Evolutionary conservation across 495 filamentous ascomycete species (phyloP).

Genomic region (Neurospora sp.): DNA sequence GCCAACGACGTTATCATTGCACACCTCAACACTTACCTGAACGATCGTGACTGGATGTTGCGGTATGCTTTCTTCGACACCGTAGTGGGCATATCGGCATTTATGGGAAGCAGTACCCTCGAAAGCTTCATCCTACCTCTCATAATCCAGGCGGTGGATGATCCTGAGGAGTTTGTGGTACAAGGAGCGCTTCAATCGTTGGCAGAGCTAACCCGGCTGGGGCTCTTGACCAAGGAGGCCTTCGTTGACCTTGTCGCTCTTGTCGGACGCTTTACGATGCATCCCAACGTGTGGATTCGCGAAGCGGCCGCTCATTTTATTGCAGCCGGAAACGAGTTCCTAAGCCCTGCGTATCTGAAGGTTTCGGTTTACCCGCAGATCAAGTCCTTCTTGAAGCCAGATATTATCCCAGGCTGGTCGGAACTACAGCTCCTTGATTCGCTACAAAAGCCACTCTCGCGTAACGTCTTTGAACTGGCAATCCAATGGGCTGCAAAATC

Average conservation of each 20-base stretch:
- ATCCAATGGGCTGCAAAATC: conserved; percentile 75
- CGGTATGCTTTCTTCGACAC: conserved; percentile 96
- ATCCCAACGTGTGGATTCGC: conserved; percentile 91
- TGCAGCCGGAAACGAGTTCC: conserved; percentile 58
- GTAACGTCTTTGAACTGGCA: conserved; percentile 73
- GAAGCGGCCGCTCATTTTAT: conserved; percentile 81
- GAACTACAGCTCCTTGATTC: conserved; percentile 69
- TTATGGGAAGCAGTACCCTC: conserved; percentile 73
- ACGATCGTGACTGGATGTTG: conserved; percentile 91
- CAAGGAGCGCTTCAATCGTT: conserved; percentile 83
- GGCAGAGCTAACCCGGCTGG: conserved; percentile 79
- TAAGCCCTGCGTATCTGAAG: conserved; percentile 73
- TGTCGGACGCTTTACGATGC: conserved; percentile 73
- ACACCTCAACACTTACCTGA: conserved; percentile 95
- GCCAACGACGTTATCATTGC: conserved; percentile 91
- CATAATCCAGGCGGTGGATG: conserved; percentile 94
- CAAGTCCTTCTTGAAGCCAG: conserved; percentile 68
- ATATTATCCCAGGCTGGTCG: conserved; percentile 48
- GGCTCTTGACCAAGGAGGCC: conserved; percentile 73
- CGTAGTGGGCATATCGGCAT: conserved; percentile 85
- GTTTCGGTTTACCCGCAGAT: conserved; percentile 75
- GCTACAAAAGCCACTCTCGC: conserved; percentile 73
- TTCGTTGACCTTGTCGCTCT: conserved; percentile 81
- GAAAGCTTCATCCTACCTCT: conserved; percentile 95
- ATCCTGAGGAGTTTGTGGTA: conserved; percentile 91